Evolutionary conservation across 139 green algal genomes (phyloP).

Genomic region (Chlorella sorokiniana): DNA sequence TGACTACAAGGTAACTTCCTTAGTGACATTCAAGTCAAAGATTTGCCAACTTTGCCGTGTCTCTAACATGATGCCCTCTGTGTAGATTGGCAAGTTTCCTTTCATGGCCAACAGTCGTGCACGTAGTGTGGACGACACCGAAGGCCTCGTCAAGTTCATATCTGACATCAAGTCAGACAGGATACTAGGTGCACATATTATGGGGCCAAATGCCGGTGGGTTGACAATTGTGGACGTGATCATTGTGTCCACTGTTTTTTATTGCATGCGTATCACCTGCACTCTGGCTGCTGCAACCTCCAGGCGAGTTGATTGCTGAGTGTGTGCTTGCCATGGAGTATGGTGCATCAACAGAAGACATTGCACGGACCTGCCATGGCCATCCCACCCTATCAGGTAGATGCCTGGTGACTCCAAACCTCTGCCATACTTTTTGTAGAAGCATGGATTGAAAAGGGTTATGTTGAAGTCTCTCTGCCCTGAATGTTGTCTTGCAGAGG

Average conservation of each 20-base stretch:
- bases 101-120: slow-evolving; percentile 98
- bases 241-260: not conserved
- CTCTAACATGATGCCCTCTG: not conserved
- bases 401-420: not conserved
- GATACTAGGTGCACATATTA: slow-evolving; percentile 96
- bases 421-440: not conserved
- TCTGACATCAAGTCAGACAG: slow-evolving; percentile 62
- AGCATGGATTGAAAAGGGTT: not conserved
- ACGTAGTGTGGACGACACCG: slow-evolving; percentile 84
- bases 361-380: slow-evolving; percentile 96
- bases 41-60: not conserved
- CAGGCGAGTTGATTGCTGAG: slow-evolving; percentile 92
- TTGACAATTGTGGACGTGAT: not conserved
- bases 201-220: slow-evolving; percentile 89
- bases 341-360: slow-evolving; percentile 87
- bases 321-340: slow-evolving; percentile 96
- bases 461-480: not conserved
- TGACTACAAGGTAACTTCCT: slow-evolving; percentile 68
- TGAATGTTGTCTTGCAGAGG: not conserved
- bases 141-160: slow-evolving; percentile 96
- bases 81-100: slow-evolving; percentile 89
- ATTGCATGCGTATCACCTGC: not conserved
- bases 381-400: slow-evolving; percentile 88
- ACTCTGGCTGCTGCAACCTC: slow-evolving; percentile 12
- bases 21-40: not conserved